Base-by-base conservation (phyloP, 192 early-diverging fungal species). In the Dissophora globulifera region DNA sequence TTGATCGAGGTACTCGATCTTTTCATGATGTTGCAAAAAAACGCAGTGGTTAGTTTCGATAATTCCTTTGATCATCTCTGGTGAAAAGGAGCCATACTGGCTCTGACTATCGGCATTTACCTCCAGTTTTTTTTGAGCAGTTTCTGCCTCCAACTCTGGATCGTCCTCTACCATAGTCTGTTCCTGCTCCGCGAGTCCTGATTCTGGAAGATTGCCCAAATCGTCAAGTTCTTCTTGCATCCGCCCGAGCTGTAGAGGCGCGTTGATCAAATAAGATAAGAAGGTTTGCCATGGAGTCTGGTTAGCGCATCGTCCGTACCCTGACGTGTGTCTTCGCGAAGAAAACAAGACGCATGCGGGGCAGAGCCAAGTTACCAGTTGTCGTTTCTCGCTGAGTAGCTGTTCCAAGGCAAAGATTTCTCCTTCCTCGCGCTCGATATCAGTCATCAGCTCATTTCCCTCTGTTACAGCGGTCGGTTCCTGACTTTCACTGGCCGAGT, bases 361-460 rank as follows among this genome's bases (percentile, higher is more conserved):
- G n/a, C n/a, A n/a, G n/a, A n/a, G n/a, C n/a, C n/a, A n/a, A n/a
- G n/a, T 48, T 75, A 75, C 71, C 62, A 66, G 19, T 1, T 58
- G 31, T 16, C 63, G 72, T 38, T 67, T 76, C 29, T 76, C 72
- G 12, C 62, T 67, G 17, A 76, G 23, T 4, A 76, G 6, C 29
- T 67, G 58, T 23, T 76, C 72, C 33, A 76, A 48, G 12, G 72
- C 72, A 62, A 76, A 76, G 33, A 76, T 76, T 58, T 76, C 72
- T 23, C 72, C 72, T 67, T 76, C 72, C 25, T 76, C 72, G 0
- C 72, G 58, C 27, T 47, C 35, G 47, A 76, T 64, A 57, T 66
- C 72, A 4, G 33, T 25, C 52, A 55, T 42, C 20, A 76, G 25
- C n/a, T 60, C 72, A 15, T 50, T 58, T 17, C 33, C 55, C 41